These are phyloP conservation scores for Hypoxylon fuscum DNA, from an alignment of 495 filamentous ascomycete genomes.

Conservation along the genomic window DNA sequence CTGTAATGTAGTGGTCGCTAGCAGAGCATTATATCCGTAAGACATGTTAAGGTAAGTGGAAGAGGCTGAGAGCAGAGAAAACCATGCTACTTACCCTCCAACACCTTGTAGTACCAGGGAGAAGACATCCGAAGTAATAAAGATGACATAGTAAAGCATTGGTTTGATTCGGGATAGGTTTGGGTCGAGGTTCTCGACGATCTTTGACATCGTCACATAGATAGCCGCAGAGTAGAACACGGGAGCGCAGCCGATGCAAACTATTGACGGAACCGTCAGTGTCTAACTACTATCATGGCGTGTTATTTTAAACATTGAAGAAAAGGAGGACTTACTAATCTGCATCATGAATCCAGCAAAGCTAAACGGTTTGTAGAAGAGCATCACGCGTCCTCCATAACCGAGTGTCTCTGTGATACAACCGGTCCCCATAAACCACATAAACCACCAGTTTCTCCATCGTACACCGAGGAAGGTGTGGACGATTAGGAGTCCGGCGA, in stretches of 20 bases:
- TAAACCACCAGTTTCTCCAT: slow-evolving; percentile 52
- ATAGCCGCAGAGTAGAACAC: slow-evolving; percentile 67
- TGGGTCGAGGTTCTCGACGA: slow-evolving; percentile 56
- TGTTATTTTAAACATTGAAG: too few relatives aligned
- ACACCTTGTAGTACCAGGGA: slow-evolving; percentile 61
- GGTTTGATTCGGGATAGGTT: slow-evolving; percentile 62
- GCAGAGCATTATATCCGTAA: not conserved
- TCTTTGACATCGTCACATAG: slow-evolving; percentile 62
- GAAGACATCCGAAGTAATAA: slow-evolving; percentile 62
- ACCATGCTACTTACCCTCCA: slow-evolving; percentile 42
- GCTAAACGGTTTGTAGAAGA: slow-evolving; percentile 58
- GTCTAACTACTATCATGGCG: not conserved
- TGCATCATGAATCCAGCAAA: slow-evolving; percentile 61
- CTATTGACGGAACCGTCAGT: slow-evolving; percentile 18
- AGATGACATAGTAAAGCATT: slow-evolving; percentile 61
- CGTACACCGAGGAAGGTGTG: slow-evolving; percentile 50
- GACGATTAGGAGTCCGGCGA: slow-evolving; percentile 23
- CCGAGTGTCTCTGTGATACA: slow-evolving; percentile 54
- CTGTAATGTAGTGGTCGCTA: not conserved
- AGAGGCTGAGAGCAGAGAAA: not conserved
- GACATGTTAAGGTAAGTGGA: not conserved
- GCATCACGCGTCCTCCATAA: slow-evolving; percentile 58
- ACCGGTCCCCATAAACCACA: slow-evolving; percentile 49
- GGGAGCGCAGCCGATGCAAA: slow-evolving; percentile 65
- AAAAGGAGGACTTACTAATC: slow-evolving; percentile 52